Percentiles rank a stretch among this genome's conserved stretches.
These are phyloP conservation scores for Mycena indigotica DNA, from an alignment of 768 basidiomycete genomes.

Conservation along the genomic window DNA sequence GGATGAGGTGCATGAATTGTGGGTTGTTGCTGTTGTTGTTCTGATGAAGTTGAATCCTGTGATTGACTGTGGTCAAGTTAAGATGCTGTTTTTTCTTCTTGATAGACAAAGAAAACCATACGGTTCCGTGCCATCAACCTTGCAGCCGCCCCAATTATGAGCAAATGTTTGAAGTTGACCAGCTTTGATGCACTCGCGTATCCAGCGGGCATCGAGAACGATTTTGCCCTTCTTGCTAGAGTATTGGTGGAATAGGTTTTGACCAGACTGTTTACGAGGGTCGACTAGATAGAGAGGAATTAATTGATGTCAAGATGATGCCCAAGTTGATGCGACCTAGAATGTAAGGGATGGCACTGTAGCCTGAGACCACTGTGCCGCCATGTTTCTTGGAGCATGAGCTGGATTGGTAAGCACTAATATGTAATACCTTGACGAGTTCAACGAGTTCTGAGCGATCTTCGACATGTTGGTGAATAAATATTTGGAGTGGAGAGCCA, in stretches of 20 bases:
- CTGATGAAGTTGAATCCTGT: slow-evolving; percentile 6
- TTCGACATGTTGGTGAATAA: slow-evolving; percentile 79
- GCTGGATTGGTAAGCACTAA: background rate
- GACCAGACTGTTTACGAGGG: slow-evolving; percentile 76
- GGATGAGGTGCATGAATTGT: slow-evolving; percentile 34
- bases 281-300: slow-evolving; percentile 55
- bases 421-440: slow-evolving; percentile 56
- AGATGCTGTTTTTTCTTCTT: background rate
- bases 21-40: slow-evolving; percentile 26
- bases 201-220: slow-evolving; percentile 74
- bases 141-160: slow-evolving; percentile 79
- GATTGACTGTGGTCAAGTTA: slow-evolving; percentile 5
- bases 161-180: slow-evolving; percentile 73
- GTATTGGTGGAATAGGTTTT: slow-evolving; percentile 80
- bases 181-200: slow-evolving; percentile 72
- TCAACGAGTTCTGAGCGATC: slow-evolving; percentile 66
- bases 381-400: slow-evolving; percentile 65
- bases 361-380: slow-evolving; percentile 70
- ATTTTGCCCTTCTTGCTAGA: slow-evolving; percentile 78
- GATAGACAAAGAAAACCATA: slow-evolving; percentile 37
- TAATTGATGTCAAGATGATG: slow-evolving; percentile 3
- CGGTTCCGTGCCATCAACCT: slow-evolving; percentile 75
- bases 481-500: slow-evolving; percentile 72
- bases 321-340: slow-evolving; percentile 57
- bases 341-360: slow-evolving; percentile 79